phyloP scores from a whole-genome alignment of 257 asterid genomes.

The Plantago ovata region DNA sequence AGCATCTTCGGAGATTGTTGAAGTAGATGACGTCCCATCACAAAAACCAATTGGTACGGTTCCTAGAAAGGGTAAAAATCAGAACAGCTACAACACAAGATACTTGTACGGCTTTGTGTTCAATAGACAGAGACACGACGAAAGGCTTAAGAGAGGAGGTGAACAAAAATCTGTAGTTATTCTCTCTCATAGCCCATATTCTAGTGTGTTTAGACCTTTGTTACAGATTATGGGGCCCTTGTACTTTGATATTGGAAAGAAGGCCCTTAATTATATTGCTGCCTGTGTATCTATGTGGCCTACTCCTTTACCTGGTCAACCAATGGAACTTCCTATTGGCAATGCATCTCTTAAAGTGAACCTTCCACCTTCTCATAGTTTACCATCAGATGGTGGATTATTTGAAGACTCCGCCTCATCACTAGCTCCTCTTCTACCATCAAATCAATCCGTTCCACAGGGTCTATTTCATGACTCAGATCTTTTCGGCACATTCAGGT shows the following conservation, averaged over 20 bases:
- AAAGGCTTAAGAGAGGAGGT: constrained; percentile 92
- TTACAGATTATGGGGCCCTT: constrained; percentile 95
- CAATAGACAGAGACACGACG: constrained; percentile 97
- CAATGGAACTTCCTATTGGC: constrained; percentile 87
- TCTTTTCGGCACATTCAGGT: constrained; percentile 84
- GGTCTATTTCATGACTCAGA: constrained; percentile 97
- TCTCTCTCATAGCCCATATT: constrained; percentile 83
- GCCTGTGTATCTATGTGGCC: constrained; percentile 88
- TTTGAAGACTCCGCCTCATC: constrained; percentile 90
- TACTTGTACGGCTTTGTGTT: constrained; percentile 90
- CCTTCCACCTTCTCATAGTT: constrained; percentile 91
- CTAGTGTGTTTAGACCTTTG: constrained; percentile 88
- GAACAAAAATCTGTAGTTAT: constrained; percentile 94
- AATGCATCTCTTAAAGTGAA: constrained; percentile 78
- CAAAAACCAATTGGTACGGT: constrained; percentile 28
- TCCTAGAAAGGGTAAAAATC: constrained; percentile 30
- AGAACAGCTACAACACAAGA: constrained; percentile 33
- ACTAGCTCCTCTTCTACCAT: constrained; percentile 88
- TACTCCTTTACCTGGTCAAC: constrained; percentile 78
- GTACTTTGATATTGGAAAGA: constrained; percentile 89
- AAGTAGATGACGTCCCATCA: constrained; percentile 32
- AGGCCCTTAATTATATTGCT: constrained; percentile 79
- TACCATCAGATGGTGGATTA: constrained; percentile 76
- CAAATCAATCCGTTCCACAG: constrained; percentile 76
- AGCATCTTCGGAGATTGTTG: constrained; percentile 53